Evolutionary conservation across 768 basidiomycete species (phyloP), one percentile per base, ranked within the genome.

Genomic region (Rhodotorula graminis): DNA sequence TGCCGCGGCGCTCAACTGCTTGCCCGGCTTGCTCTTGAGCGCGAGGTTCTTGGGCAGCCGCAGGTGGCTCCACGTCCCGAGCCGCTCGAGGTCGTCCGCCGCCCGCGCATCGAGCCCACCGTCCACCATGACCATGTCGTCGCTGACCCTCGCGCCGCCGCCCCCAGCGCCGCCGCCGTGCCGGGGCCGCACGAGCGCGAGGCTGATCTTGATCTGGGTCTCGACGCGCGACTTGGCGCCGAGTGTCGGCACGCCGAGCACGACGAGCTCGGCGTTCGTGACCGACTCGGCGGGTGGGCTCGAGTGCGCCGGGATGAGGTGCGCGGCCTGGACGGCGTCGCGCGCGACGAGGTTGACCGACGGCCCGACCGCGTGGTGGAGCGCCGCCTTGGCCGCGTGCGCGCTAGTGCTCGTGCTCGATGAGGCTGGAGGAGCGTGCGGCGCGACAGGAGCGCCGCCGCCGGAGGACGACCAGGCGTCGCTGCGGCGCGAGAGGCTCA

Each of bases 181-280:
- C 27, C 44, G 84, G 84, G 58, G 77, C 31, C 70, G 64, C 23
- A 76, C 67, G 27, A 78, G 89, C 61, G 92, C 90, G 52, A 95
- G 84, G 7, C 88, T 87, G 53, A 94, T 86, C 79, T 92, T 88
- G 61, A 95, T 88, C 83, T 95, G 93, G 6, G 93, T 95, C 81
- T 95, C 93, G n/a, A 95, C 93, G 47, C 93, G 87, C 60, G 90
- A 92, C 81, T 95, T 94, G 23, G 92, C 88, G 37, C 92, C 93
- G 57, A 84, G 82, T 76, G 87, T 86, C 11, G 93, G 92, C 65
- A 95, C 87, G 78, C 88, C 91, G 31, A 91, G 90, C 56, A 92
- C 87, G 80, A 91, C 84, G 69, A 95, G 89, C 37, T 90, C 85
- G 67, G 93, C 57, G 83, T 72, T 93, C 89, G 23, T 89, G 21